Base-by-base conservation (phyloP, 106 monocot species). In the Acorus gramineus region DNA sequence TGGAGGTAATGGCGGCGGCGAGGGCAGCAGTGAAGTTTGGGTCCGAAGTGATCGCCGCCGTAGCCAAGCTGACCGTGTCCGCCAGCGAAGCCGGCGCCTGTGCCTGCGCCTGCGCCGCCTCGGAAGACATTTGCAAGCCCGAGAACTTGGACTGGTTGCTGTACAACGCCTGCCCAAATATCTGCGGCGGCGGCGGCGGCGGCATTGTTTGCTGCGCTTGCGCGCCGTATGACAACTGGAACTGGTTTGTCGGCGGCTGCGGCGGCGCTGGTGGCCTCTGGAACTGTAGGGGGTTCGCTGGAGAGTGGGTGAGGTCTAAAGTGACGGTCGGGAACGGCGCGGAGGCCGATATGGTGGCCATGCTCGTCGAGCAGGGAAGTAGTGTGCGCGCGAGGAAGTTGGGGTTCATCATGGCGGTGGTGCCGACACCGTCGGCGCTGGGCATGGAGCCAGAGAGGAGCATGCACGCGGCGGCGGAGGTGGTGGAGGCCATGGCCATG, bases 261-360 rank as follows among this genome's bases (percentile, higher is more conserved):
- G 58, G 14, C 6, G 58, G 42, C 11, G 58, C 42, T 12, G 67
- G 75, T 2, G 81, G 75, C 44, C 78, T 62, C 14, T 80, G 84
- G 66, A 74, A 66, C 45, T 81, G 84, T 4, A 50, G 68, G 4
- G 66, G 57, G 2, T 72, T 73, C 54, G 73, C 71, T 0, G 89
- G 83, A 1, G 63, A 59, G 42, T 78, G 74, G 42, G 90, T 90
- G 61, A 95, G 82, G 52, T 95, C 90, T 42, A 95, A 62, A 13
- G 94, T 95, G 52, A 95, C 73, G n/a, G 90, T 90, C 14, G 94
- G 94, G 66, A 95, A 95, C 0, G 94, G 90, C 0, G 94, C 86
- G 4, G 94, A 95, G 1, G 94, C 86, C 0, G 94, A 95, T 44
- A 94, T 86, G 10, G 86, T 89, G 6, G 93, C 94, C 79, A 94